Evolutionary conservation across 2,329 filamentous ascomycete species (phyloP).

Genomic region (Aureobasidium uvarum): DNA sequence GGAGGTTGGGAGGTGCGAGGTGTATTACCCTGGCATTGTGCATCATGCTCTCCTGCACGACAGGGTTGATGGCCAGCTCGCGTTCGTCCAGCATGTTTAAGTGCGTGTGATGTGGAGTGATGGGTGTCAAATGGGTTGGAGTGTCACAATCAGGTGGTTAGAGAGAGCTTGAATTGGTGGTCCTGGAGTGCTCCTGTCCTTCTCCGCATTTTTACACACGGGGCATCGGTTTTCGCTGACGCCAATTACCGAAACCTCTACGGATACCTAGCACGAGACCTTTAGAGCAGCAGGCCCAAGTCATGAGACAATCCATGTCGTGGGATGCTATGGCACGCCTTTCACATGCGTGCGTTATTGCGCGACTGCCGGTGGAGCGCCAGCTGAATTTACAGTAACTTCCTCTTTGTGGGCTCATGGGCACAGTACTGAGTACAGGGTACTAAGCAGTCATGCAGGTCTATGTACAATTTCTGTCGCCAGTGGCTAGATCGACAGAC

Average conservation of each 20-base stretch:
- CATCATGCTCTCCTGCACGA: conserved; percentile 74
- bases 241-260: no score
- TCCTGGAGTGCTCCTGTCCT: neutral
- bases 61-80: conserved; percentile 71
- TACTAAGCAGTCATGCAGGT: neutral
- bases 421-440: neutral
- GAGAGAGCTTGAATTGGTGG: neutral
- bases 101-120: neutral
- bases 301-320: conserved; percentile 1
- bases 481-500: neutral
- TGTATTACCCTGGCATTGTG: conserved; percentile 73
- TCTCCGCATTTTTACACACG: neutral
- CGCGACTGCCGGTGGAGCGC: neutral
- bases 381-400: neutral
- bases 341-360: conserved; percentile 3
- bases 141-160: neutral
- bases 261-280: neutral
- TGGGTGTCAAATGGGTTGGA: neutral
- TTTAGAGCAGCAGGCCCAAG: neutral
- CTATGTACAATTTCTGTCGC: neutral
- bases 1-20: conserved; percentile 1
- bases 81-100: conserved; percentile 18
- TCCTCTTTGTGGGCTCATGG: neutral
- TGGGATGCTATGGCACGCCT: neutral
- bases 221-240: neutral